A percentile compares a stretch with the other conserved stretches of the same genome.
These are phyloP conservation scores for Chytriomyces confervae DNA, from an alignment of 192 early-diverging fungal species.

Conservation along the genomic window DNA sequence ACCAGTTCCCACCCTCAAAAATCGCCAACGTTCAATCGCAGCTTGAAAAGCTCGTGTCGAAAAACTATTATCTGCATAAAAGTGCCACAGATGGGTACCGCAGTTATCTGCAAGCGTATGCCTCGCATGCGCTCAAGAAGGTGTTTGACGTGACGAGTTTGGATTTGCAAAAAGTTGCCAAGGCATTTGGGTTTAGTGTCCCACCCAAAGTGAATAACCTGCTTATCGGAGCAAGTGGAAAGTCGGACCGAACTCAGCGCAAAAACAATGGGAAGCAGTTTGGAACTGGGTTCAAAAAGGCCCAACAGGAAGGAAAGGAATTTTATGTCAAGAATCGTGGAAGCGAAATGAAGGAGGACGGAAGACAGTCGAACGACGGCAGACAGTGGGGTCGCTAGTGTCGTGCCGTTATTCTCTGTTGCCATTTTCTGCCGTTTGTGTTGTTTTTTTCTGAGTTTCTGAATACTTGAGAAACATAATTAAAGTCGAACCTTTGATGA, in stretches of 20 bases:
- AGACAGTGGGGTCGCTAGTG: conserved; percentile 50
- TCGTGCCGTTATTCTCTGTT: neutral
- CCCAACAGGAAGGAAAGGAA: conserved; percentile 32
- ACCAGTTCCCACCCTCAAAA: conserved; percentile 94
- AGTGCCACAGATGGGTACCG: conserved; percentile 96
- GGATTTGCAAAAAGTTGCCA: conserved; percentile 90
- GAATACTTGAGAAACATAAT: too few relatives aligned
- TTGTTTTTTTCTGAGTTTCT: too few relatives aligned
- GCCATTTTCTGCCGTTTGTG: too few relatives aligned
- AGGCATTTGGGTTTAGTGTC: conserved; percentile 94
- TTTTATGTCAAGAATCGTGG: conserved; percentile 35
- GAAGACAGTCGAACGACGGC: conserved; percentile 41
- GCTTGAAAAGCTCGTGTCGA: conserved; percentile 95
- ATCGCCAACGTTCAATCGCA: conserved; percentile 96
- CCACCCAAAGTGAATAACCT: conserved; percentile 91
- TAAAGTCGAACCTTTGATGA: too few relatives aligned
- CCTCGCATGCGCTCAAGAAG: conserved; percentile 93
- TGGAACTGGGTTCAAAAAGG: conserved; percentile 43
- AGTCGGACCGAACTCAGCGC: conserved; percentile 52
- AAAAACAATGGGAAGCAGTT: conserved; percentile 20
- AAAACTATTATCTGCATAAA: conserved; percentile 97
- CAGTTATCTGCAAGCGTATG: conserved; percentile 94
- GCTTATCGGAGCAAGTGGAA: conserved; percentile 55
- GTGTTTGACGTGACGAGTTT: conserved; percentile 92
- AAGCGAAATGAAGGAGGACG: conserved; percentile 26